phyloP scores from a whole-genome alignment of 2,329 filamentous ascomycete species.

The Ophiostoma pallidulum region DNA sequence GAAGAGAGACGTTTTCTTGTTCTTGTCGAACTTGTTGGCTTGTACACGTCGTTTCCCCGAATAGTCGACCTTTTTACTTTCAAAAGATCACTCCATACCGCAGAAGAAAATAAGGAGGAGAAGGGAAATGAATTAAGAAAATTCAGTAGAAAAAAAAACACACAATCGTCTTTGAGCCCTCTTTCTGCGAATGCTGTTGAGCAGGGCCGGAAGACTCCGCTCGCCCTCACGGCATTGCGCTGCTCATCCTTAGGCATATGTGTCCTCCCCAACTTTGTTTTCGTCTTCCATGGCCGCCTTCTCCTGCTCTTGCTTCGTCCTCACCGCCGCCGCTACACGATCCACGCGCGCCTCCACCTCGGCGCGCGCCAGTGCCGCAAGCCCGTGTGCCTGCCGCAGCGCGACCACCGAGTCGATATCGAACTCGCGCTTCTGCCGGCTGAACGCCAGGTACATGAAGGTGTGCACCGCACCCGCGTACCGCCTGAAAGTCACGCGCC shows the following conservation, averaged over 20 bases:
- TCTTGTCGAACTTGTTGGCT: too few relatives aligned
- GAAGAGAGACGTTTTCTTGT: too few relatives aligned
- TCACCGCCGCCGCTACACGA: background rate
- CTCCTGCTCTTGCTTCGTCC: constrained; percentile 1
- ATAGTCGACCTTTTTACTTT: background rate
- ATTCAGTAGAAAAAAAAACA: background rate
- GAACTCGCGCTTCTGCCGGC: constrained; percentile 6
- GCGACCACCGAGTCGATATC: constrained; percentile 13
- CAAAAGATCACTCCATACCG: background rate
- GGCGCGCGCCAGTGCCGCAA: background rate
- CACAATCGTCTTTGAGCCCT: too few relatives aligned
- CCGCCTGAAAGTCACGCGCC: constrained; percentile 10
- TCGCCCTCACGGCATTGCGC: too few relatives aligned
- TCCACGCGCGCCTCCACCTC: constrained; percentile 7
- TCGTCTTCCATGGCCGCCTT: background rate
- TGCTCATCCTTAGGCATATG: background rate
- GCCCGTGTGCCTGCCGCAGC: constrained; percentile 12
- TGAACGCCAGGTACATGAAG: constrained; percentile 10
- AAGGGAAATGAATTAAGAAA: background rate
- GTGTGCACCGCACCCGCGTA: constrained; percentile 13
- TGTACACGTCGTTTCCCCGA: too few relatives aligned
- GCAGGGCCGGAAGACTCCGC: too few relatives aligned
- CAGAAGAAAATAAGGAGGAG: background rate
- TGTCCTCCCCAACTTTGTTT: background rate
- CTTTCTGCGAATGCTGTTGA: too few relatives aligned